A percentile compares a stretch with the other conserved stretches of the same genome.
These are phyloP conservation scores for Annulohypoxylon stygium DNA, from an alignment of 495 filamentous ascomycete species.

Conservation along the genomic window DNA sequence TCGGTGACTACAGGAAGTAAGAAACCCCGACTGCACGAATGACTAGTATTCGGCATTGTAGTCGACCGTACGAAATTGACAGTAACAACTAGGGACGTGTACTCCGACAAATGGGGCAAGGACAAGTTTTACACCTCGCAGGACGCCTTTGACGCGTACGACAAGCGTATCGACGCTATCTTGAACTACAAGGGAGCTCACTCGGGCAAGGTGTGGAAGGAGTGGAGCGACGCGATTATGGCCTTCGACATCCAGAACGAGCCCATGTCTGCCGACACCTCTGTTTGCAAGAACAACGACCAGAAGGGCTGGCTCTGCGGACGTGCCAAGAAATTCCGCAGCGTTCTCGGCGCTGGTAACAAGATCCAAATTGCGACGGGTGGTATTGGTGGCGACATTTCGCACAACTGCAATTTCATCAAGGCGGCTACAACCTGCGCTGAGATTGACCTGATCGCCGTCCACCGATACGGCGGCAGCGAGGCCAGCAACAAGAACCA, in stretches of 20 bases:
- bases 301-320: conserved; percentile 53
- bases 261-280: conserved; percentile 48
- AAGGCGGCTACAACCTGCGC: conserved; percentile 40
- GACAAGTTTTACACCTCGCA: conserved; percentile 51
- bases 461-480: conserved; percentile 48
- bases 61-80: neutral
- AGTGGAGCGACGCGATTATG: conserved; percentile 55
- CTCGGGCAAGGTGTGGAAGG: conserved; percentile 53
- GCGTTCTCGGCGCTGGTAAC: conserved; percentile 33
- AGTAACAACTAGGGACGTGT: conserved; percentile 43
- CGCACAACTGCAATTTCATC: conserved; percentile 44
- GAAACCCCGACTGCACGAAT: neutral
- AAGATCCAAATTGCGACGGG: conserved; percentile 49
- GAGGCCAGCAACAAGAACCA: conserved; percentile 31
- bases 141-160: conserved; percentile 50
- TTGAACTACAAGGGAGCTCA: conserved; percentile 50
- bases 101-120: conserved; percentile 47
- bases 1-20: conserved; percentile 41
- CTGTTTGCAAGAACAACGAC: conserved; percentile 45
- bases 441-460: conserved; percentile 46
- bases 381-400: conserved; percentile 48
- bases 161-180: conserved; percentile 51
- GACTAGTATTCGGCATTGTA: neutral
- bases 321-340: conserved; percentile 45
- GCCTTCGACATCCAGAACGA: conserved; percentile 58